A percentile compares a stretch with the other conserved stretches of the same genome.
Conservation (phyloP, 2,329 filamentous ascomycete genomes). For the Claviceps quebecensis region DNA sequence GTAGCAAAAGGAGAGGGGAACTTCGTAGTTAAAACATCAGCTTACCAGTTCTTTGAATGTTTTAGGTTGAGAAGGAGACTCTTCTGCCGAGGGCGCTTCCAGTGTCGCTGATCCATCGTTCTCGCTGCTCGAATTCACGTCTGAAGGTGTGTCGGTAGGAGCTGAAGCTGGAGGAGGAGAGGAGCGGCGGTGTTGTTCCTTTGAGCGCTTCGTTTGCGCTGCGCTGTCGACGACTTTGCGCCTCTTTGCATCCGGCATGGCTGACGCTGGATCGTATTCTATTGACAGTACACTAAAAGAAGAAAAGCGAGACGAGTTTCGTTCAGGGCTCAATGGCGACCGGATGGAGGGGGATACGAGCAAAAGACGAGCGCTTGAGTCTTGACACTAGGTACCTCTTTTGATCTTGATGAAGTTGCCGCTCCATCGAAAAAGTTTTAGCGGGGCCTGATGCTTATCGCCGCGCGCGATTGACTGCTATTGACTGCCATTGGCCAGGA, state of each 20-base stretch:
- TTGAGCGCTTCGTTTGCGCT: conserved; percentile 9
- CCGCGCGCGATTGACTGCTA: background rate
- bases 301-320: background rate
- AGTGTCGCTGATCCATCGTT: conserved; percentile 21
- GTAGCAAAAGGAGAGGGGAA: too few relatives aligned
- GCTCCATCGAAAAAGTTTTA: conserved; percentile 16
- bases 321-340: background rate
- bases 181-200: background rate
- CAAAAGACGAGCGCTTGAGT: too few relatives aligned
- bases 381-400: too few relatives aligned
- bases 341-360: too few relatives aligned
- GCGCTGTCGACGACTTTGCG: conserved; percentile 24
- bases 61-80: conserved; percentile 28
- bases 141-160: background rate
- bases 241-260: conserved; percentile 25
- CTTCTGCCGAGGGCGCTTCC: conserved; percentile 19
- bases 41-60: conserved; percentile 52
- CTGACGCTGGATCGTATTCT: background rate
- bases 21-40: background rate
- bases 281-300: too few relatives aligned
- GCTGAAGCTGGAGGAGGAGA: background rate
- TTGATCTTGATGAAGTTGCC: background rate
- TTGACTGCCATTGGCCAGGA: background rate
- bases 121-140: conserved; percentile 5
- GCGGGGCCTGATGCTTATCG: conserved; percentile 16